Percentiles rank a stretch among this genome's conserved stretches.
These are phyloP conservation scores for Xanthoparmelia taractica DNA, from an alignment of 495 filamentous ascomycete species.

Conservation along the genomic window DNA sequence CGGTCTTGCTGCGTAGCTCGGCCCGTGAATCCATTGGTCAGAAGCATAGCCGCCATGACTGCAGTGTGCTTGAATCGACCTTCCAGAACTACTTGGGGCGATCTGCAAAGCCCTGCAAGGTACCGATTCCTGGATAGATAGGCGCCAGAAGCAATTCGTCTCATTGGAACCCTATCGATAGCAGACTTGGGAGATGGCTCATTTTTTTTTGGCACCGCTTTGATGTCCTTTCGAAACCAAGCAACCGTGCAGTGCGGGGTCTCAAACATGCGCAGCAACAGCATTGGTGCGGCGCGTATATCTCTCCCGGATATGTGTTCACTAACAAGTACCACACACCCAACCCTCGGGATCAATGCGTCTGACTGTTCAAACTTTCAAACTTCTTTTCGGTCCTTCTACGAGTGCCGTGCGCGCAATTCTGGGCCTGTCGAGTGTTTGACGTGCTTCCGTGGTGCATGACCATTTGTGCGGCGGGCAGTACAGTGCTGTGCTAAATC, in stretches of 20 bases:
- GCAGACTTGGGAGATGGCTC: constrained; percentile 6
- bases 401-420: neutral
- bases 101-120: constrained; percentile 15
- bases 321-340: neutral
- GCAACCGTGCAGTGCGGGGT: constrained; percentile 26
- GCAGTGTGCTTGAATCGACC: constrained; percentile 4
- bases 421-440: neutral
- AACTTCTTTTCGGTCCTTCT: neutral
- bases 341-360: neutral
- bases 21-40: constrained; percentile 12
- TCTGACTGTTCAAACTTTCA: neutral
- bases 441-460: neutral
- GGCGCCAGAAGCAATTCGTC: constrained; percentile 12
- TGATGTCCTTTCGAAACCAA: constrained; percentile 15
- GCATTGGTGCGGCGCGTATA: constrained; percentile 26
- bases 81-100: constrained; percentile 8
- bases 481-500: neutral
- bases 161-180: constrained; percentile 11
- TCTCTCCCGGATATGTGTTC: constrained; percentile 3
- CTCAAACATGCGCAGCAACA: constrained; percentile 21
- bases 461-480: neutral
- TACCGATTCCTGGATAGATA: constrained; percentile 15
- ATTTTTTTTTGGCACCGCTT: constrained; percentile 15
- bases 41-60: constrained; percentile 22
- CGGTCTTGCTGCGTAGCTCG: constrained; percentile 4